Base-by-base conservation (phyloP, 306 rosid species). In the Inga leiocalycina region DNA sequence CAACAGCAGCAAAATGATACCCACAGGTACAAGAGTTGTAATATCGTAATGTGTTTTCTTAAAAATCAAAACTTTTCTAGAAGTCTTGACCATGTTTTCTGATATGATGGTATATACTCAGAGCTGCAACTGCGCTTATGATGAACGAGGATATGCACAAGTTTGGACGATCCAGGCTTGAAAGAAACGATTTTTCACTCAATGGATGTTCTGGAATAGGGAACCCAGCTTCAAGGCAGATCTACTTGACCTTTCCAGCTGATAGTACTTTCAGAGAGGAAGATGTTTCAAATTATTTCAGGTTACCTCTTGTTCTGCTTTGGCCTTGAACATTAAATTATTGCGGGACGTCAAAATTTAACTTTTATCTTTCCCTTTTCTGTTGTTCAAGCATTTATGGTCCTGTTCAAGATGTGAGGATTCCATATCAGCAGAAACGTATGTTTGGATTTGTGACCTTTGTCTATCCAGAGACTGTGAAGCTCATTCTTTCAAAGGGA, bases 371-470 rank as follows among this genome's bases (percentile, higher is more conserved):
- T 69, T 13, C 2, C 19, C 13, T 49, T 54, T 10, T 3, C 0
- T 14, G 57, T 86, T 75, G 67, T 46, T 87, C 85, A 72, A 96
- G 99, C 88, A 90, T 87, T 75, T 96, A 89, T 75, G 99, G 99
- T 5, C 97, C 97, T 4, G 99, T 96, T 74, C 97, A 96, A 88
- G 99, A 96, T n/a, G 99, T 96, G 89, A 91, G 99, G 84, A 96
- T 96, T 69, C 99, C 99, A 39, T 96, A 94, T 75, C 99, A 96
- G 86, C 99, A 96, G 89, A 96, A 96, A 90, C 74, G 99, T 10
- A 96, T 96, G 99, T 96, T 96, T 84, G 99, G 99, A 0, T 96
- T 96, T 74, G 99, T 96, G 2, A 96, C 99, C 6, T 96, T 96
- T 62, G 94, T 96, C 70, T 92, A 90, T 49, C 91, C 99, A 0